Percentiles rank a stretch among this genome's conserved stretches.
Conservation (phyloP, 2,329 filamentous ascomycete species). For the Calonectria ilicicola region DNA sequence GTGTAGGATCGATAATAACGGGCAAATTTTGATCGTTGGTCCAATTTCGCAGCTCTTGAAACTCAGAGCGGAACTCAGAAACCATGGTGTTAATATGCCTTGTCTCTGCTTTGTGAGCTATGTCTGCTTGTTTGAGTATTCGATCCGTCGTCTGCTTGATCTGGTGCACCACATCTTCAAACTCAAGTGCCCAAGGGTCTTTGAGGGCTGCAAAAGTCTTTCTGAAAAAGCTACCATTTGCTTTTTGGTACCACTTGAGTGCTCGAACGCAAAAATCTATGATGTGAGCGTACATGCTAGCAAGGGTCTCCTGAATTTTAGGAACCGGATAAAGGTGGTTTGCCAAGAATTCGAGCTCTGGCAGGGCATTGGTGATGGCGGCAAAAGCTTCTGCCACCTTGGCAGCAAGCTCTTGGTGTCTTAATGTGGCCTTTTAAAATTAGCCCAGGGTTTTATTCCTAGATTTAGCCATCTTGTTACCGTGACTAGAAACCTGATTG, state of each 20-base stretch:
- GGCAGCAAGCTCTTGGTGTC: slow-evolving; percentile 17
- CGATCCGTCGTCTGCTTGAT: slow-evolving; percentile 10
- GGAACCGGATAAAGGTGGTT: slow-evolving; percentile 25
- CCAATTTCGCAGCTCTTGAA: slow-evolving; percentile 3
- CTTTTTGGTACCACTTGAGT: slow-evolving; percentile 17
- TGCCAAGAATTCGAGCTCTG: slow-evolving; percentile 22
- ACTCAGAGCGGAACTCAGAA: slow-evolving; percentile 3
- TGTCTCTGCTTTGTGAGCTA: slow-evolving; percentile 28
- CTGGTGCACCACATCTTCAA: slow-evolving; percentile 23
- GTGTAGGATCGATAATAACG: neutral
- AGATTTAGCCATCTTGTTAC: neutral
- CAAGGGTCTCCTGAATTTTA: slow-evolving; percentile 18
- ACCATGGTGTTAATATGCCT: slow-evolving; percentile 9
- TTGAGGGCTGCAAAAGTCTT: slow-evolving; percentile 15
- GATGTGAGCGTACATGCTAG: slow-evolving; percentile 21
- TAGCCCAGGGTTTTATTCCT: neutral
- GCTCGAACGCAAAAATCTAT: slow-evolving; percentile 27
- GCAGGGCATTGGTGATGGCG: slow-evolving; percentile 8
- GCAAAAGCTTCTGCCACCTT: slow-evolving; percentile 15
- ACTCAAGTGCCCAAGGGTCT: slow-evolving; percentile 19
- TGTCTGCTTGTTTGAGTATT: slow-evolving; percentile 15
- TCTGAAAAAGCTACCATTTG: neutral
- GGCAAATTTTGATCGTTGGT: neutral
- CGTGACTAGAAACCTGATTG: slow-evolving; percentile 21
- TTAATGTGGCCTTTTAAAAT: slow-evolving; percentile 13